phyloP scores from a whole-genome alignment of 2,329 filamentous ascomycete species.

The Beauveria australis region DNA sequence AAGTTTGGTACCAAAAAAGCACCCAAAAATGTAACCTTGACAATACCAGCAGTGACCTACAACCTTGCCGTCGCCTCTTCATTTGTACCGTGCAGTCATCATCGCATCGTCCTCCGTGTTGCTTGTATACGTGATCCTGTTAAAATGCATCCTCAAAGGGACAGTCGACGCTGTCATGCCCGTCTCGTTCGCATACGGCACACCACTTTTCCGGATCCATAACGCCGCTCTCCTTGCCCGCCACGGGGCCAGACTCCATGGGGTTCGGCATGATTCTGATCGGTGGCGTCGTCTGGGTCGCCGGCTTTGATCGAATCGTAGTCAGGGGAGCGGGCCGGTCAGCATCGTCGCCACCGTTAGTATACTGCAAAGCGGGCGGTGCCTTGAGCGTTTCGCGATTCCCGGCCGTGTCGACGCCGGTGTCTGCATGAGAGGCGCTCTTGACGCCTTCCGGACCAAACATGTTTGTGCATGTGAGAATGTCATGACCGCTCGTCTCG shows the following conservation, averaged over 20 bases:
- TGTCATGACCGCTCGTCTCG: conserved; percentile 85
- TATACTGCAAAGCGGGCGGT: conserved; percentile 16
- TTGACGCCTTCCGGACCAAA: conserved; percentile 46
- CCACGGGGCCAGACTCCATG: conserved; percentile 59
- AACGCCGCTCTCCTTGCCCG: conserved; percentile 69
- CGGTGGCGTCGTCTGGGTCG: conserved; percentile 27
- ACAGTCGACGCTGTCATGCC: conserved; percentile 92
- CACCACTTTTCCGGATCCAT: conserved; percentile 91
- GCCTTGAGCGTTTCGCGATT: conserved; percentile 30
- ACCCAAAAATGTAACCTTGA: background rate
- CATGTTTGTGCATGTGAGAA: conserved; percentile 89
- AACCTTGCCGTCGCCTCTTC: background rate
- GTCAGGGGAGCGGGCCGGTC: conserved; percentile 48
- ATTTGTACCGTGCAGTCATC: background rate
- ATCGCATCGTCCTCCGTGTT: background rate
- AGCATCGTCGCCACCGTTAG: conserved; percentile 26
- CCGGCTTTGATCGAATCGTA: conserved; percentile 39
- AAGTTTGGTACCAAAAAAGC: background rate
- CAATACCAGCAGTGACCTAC: background rate
- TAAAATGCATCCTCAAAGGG: conserved; percentile 78
- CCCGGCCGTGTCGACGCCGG: conserved; percentile 26
- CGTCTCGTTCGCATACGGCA: conserved; percentile 89
- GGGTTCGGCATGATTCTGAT: conserved; percentile 49
- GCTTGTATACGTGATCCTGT: conserved; percentile 6
- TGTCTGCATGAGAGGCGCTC: conserved; percentile 20